Evolutionary conservation across 2,329 filamentous ascomycete genomes (phyloP).

Genomic region (Leptographium flavum): DNA sequence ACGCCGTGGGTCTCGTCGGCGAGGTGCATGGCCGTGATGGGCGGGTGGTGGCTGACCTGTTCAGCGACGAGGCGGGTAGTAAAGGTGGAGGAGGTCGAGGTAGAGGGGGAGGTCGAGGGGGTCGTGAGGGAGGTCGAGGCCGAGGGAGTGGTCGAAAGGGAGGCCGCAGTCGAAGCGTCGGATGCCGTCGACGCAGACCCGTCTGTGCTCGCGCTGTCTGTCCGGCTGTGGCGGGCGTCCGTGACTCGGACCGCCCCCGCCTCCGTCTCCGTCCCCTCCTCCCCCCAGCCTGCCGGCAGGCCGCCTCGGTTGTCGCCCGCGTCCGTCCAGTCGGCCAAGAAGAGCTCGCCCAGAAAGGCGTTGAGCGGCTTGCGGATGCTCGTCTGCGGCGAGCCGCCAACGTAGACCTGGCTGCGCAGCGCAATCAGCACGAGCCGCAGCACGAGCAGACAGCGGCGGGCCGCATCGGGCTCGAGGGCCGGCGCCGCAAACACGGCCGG

Average conservation of each 20-base stretch:
- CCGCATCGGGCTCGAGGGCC: constrained; percentile 26
- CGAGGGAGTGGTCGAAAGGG: not conserved
- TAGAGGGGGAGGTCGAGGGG: constrained; percentile 2
- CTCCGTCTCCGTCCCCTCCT: not conserved
- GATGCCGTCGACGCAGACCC: not conserved
- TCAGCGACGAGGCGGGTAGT: constrained; percentile 25
- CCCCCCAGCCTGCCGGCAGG: too few relatives aligned
- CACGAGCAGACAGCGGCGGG: constrained; percentile 29
- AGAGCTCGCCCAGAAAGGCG: constrained; percentile 36
- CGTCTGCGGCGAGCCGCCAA: constrained; percentile 27
- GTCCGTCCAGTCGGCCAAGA: constrained; percentile 25
- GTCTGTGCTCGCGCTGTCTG: constrained; percentile 8
- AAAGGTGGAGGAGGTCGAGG: constrained; percentile 1
- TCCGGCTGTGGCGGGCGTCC: not conserved
- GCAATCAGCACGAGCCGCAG: constrained; percentile 32
- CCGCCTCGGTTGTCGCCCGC: not conserved
- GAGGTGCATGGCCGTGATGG: constrained; percentile 38
- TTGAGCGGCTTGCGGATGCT: constrained; percentile 40
- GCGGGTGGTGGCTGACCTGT: constrained; percentile 39
- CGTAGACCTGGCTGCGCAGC: constrained; percentile 31
- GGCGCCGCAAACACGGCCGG: constrained; percentile 32
- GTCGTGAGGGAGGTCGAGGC: not conserved
- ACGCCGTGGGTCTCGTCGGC: constrained; percentile 25
- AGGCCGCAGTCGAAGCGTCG: not conserved
- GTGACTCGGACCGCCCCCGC: not conserved